Base-by-base conservation (phyloP, 441 rosid species). In the Adansonia rubrostipa region DNA sequence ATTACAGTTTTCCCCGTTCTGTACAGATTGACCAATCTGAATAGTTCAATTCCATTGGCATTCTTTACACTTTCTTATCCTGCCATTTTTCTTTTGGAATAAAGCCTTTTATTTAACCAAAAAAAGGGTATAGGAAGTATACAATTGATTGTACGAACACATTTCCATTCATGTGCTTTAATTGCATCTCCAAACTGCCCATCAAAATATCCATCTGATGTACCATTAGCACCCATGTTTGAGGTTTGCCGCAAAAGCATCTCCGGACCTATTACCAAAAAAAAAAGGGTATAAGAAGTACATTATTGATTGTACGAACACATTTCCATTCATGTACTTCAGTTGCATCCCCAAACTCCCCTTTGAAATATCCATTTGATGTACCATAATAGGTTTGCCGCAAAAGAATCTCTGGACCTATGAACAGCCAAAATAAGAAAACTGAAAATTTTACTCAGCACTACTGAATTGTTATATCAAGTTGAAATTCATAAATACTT, bases 151-250 rank as follows among this genome's bases (percentile, higher is more conserved):
- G 95, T 94, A 78, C 93, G 90, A 69, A 95, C 91, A 86, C 98
- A 97, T 91, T 91, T 93, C 99, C 99, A 97, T 76, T 90, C 82
- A 79, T 97, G 90, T 75, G 97, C 94, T 79, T 97, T 97, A 78
- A 94, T 63, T 77, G 94, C 98, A 93, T 97, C 99, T 81, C 98
- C 98, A 19, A 33, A 77, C 71, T 93, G 92, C 82, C 92, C 89
- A 44, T 85, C 97, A 72, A 84, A 88, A 81, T 87, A 85, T 28
- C 86, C 87, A 81, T 88, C 92, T 13, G 79, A 70, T 72, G 82
- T 69, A 63, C 40, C 80, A 71, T 77, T 79, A 60, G 82, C 75
- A 74, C 71, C 85, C 87, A 93, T 82, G 79, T 70, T 73, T 73
- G 99, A 91, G 61, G 94, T 87, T 82, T 92, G 95, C 76, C 89